Percentiles rank a stretch among this genome's conserved stretches.
phyloP scores from a whole-genome alignment of 2,329 filamentous ascomycete genomes.

The Aureobasidium sp. region DNA sequence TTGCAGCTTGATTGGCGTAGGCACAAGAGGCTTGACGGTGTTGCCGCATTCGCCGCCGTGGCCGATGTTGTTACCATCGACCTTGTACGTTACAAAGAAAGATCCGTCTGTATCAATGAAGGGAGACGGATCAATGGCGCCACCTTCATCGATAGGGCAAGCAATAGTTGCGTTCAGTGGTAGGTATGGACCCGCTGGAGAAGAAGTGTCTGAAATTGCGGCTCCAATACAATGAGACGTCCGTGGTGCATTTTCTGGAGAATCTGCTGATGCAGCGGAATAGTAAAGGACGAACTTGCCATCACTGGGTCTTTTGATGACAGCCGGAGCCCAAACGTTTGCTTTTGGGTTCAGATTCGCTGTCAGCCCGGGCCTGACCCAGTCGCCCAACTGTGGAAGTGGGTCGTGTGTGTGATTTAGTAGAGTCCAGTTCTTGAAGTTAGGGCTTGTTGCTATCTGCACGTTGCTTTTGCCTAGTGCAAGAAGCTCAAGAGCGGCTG shows the following conservation, averaged over 20 bases:
- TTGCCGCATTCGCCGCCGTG: slow-evolving; percentile 29
- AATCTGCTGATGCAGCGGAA: slow-evolving; percentile 21
- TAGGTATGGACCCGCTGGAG: slow-evolving; percentile 26
- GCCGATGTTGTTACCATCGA: slow-evolving; percentile 31
- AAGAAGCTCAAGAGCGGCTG: slow-evolving; percentile 18
- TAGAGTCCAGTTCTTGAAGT: slow-evolving; percentile 31
- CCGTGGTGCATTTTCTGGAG: slow-evolving; percentile 1
- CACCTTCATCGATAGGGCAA: slow-evolving; percentile 26
- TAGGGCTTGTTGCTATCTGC: slow-evolving; percentile 32
- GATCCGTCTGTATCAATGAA: slow-evolving; percentile 25
- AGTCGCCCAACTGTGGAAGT: slow-evolving; percentile 25
- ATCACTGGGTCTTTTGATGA: slow-evolving; percentile 25
- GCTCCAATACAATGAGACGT: slow-evolving; percentile 29
- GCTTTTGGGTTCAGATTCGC: slow-evolving; percentile 20
- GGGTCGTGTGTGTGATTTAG: slow-evolving; percentile 25
- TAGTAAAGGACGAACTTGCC: slow-evolving; percentile 31
- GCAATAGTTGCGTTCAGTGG: slow-evolving; percentile 22
- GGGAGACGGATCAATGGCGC: slow-evolving; percentile 29
- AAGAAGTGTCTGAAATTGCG: slow-evolving; percentile 23
- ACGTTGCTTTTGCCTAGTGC: slow-evolving; percentile 27
- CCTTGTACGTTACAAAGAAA: slow-evolving; percentile 29
- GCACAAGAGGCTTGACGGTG: slow-evolving; percentile 20
- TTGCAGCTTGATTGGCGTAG: slow-evolving; percentile 31
- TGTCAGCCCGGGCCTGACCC: slow-evolving; percentile 21
- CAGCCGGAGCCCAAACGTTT: slow-evolving; percentile 28